Percentiles rank a stretch among this genome's conserved stretches.
Evolutionary conservation across 139 green algal species (phyloP).

Genomic region (Picochlorum sp.): DNA sequence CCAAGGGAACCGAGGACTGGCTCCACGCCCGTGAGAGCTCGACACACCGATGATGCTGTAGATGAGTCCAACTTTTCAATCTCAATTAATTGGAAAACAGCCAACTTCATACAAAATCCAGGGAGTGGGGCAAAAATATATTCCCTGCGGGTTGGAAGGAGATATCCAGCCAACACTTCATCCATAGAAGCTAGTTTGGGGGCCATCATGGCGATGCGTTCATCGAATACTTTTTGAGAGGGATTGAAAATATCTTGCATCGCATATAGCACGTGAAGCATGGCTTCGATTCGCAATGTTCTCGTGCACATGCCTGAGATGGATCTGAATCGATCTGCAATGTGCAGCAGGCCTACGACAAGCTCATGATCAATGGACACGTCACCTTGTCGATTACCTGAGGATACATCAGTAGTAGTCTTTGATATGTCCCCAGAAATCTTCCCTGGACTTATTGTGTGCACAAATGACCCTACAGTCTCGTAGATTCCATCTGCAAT

Average conservation of each 20-base stretch:
- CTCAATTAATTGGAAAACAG: slow-evolving; percentile 52
- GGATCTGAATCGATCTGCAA: slow-evolving; percentile 47
- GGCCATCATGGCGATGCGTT: slow-evolving; percentile 2
- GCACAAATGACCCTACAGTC: background rate
- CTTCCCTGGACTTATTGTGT: background rate
- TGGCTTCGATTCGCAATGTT: slow-evolving; percentile 51
- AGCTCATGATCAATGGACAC: slow-evolving; percentile 12
- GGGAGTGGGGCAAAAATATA: slow-evolving; percentile 54
- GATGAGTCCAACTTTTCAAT: slow-evolving; percentile 38
- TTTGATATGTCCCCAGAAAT: background rate
- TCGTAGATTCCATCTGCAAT: slow-evolving; percentile 40
- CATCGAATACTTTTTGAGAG: background rate
- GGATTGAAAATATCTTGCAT: slow-evolving; percentile 15
- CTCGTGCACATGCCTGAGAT: slow-evolving; percentile 46
- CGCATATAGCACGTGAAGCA: slow-evolving; percentile 42
- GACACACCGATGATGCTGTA: slow-evolving; percentile 53
- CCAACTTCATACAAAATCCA: slow-evolving; percentile 29
- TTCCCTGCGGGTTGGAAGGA: slow-evolving; percentile 25
- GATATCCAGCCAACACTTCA: slow-evolving; percentile 42
- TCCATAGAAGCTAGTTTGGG: slow-evolving; percentile 25
- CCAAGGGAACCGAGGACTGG: slow-evolving; percentile 8
- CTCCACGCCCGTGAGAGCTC: slow-evolving; percentile 50
- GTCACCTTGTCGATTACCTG: background rate
- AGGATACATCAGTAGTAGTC: background rate
- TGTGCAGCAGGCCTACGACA: slow-evolving; percentile 26